Percentiles rank a stretch among this genome's conserved stretches.
Evolutionary conservation across 2,329 filamentous ascomycete genomes (phyloP).

Genomic region (Beauveria sp.): DNA sequence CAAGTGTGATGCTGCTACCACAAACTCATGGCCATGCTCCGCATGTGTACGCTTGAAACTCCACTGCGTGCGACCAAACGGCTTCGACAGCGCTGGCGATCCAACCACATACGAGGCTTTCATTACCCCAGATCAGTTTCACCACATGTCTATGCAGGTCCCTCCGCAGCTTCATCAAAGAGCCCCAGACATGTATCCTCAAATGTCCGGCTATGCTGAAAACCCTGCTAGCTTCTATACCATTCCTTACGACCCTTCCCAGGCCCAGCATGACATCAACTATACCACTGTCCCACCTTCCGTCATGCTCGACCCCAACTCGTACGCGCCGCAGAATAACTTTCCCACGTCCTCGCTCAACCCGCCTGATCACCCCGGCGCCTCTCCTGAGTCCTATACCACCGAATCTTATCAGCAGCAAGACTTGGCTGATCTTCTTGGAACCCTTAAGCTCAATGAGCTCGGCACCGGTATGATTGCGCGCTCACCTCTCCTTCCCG

Average conservation of each 20-base stretch:
- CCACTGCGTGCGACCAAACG: constrained; percentile 83
- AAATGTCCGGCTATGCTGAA: constrained; percentile 41
- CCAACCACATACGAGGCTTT: constrained; percentile 25
- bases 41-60: constrained; percentile 88
- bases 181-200: constrained; percentile 38
- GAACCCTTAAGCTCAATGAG: constrained; percentile 80
- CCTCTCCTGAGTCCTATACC: constrained; percentile 45
- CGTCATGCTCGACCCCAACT: constrained; percentile 40
- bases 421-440: constrained; percentile 72
- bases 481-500: neutral
- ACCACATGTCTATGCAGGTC: constrained; percentile 46
- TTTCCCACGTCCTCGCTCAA: constrained; percentile 46
- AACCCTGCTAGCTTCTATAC: constrained; percentile 37
- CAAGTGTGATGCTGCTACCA: constrained; percentile 94
- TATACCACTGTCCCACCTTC: constrained; percentile 45
- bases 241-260: constrained; percentile 38
- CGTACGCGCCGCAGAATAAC: constrained; percentile 39
- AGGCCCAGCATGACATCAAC: constrained; percentile 39
- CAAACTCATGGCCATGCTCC: constrained; percentile 95
- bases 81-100: constrained; percentile 47
- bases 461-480: constrained; percentile 65
- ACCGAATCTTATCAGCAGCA: constrained; percentile 60
- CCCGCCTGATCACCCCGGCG: constrained; percentile 19
- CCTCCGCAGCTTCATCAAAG: constrained; percentile 32
- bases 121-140: constrained; percentile 27